Base-by-base conservation (phyloP, 768 basidiomycete species). In the Tricholomella constricta region DNA sequence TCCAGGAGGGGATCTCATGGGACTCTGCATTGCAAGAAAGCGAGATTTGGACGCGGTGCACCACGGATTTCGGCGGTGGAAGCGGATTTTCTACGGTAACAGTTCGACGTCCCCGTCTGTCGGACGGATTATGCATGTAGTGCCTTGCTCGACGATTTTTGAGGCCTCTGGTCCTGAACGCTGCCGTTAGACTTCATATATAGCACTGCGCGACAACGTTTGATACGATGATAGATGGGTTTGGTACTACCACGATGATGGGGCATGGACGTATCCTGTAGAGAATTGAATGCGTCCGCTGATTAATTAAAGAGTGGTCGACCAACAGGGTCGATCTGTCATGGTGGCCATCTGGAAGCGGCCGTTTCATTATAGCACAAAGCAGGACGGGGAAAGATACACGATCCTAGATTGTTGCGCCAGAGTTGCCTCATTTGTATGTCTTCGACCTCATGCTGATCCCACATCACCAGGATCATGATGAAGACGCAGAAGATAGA, bases 281-380 rank as follows among this genome's bases (percentile, higher is more conserved):
- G 43, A 20, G 17, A 42, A 23, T 14, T 2, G n/a, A 42, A 23
- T 14, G 4, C 44, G 27, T 35, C 31, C 17, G 15, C 48, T 59
- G 58, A 59, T 59, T 52, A 56, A 59, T 59, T 46, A 56, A 50
- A 47, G n/a, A 25, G 27, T 26, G 42, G 38, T 36, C 20, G 42
- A 22, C 19, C 38, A 52, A 46, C 31, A 3, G 22, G 45, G 22
- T 34, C 44, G 40, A 47, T 42, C 52, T 54, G 45, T 54, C 56
- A 54, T 19, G 22, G 19, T 52, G 42, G 12, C 20, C 32, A 52
- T 41, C 27, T 48, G 46, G 8, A 27, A 26, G 14, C 15, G 25
- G 15, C 17, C 25, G 45, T 3, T 46, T 46, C 45, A 34, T 35
- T 31, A 31, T n/a, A 31, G 20, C 27, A 14, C 27, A 11, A 22